These are phyloP conservation scores for Microsporum canis DNA, from an alignment of 2,329 filamentous ascomycete genomes.

Conservation along the genomic window DNA sequence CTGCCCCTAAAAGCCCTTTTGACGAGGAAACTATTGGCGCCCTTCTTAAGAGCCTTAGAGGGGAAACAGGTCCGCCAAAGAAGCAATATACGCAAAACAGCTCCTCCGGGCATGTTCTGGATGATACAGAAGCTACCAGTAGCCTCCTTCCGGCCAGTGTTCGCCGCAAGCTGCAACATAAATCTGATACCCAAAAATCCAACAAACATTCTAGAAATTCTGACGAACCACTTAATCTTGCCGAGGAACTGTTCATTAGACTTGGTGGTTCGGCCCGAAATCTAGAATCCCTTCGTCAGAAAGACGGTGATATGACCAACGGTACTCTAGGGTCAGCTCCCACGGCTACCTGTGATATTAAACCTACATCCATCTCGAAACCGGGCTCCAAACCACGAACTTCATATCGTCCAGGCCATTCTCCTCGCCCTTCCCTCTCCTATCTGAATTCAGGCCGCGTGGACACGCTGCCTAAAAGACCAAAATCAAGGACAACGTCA, in stretches of 20 bases:
- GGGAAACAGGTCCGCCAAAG: background rate
- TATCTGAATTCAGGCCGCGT: conserved; percentile 13
- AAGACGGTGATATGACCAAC: background rate
- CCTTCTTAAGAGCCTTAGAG: background rate
- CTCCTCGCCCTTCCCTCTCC: conserved; percentile 20
- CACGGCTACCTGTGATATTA: background rate
- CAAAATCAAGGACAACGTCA: background rate
- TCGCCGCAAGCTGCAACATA: background rate
- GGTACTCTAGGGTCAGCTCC: background rate
- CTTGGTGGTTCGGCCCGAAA: background rate
- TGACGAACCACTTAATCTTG: background rate
- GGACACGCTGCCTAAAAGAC: background rate
- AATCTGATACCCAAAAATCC: background rate
- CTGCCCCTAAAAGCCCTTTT: background rate
- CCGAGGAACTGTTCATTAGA: background rate
- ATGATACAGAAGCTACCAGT: background rate
- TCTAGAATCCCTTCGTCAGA: background rate
- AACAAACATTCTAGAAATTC: background rate
- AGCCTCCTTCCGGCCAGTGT: background rate
- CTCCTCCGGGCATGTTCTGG: background rate
- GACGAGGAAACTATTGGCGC: background rate
- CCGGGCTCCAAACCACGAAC: background rate
- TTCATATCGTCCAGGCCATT: conserved; percentile 4
- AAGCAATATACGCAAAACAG: background rate
- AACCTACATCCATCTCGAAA: background rate